A percentile compares a stretch with the other conserved stretches of the same genome.
These are phyloP conservation scores for Agrocybe praecox DNA, from an alignment of 768 basidiomycete species.

Conservation along the genomic window DNA sequence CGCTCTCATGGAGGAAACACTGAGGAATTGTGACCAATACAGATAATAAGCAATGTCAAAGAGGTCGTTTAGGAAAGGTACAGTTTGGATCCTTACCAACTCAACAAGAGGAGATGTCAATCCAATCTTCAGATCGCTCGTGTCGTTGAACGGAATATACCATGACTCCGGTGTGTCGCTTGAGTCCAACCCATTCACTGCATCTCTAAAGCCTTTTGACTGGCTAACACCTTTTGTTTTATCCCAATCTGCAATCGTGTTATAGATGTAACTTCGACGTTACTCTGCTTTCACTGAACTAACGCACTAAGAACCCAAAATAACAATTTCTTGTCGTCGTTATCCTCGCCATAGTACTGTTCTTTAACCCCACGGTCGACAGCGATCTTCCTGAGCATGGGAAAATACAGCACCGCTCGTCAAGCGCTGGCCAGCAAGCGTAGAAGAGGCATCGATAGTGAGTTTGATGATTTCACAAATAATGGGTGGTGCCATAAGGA, in stretches of 20 bases:
- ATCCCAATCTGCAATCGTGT: background rate
- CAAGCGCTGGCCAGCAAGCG: no score
- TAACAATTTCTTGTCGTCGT: slow-evolving; percentile 5
- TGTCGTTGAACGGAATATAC: slow-evolving; percentile 11
- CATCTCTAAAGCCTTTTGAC: slow-evolving; percentile 3
- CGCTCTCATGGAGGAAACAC: slow-evolving; percentile 6
- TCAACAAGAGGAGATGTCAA: slow-evolving; percentile 11
- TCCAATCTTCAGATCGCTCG: slow-evolving; percentile 4
- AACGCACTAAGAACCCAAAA: slow-evolving; percentile 10
- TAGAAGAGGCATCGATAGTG: background rate
- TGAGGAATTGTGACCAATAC: background rate
- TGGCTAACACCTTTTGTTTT: background rate
- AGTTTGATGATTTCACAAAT: slow-evolving; percentile 13
- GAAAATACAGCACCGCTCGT: slow-evolving; percentile 1
- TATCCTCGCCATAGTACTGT: slow-evolving; percentile 11
- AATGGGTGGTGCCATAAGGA: background rate
- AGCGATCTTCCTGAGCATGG: slow-evolving; percentile 3
- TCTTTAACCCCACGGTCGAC: slow-evolving; percentile 9
- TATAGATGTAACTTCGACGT: no score
- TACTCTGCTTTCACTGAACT: no score
- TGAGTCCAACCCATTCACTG: slow-evolving; percentile 7
- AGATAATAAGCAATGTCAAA: no score
- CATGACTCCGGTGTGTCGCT: slow-evolving; percentile 5
- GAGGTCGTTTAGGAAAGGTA: no score
- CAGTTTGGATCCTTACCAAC: background rate